A percentile compares a stretch with the other conserved stretches of the same genome.
Conservation (phyloP, 495 filamentous ascomycete species). For the Aspergillus olivimuriae region DNA sequence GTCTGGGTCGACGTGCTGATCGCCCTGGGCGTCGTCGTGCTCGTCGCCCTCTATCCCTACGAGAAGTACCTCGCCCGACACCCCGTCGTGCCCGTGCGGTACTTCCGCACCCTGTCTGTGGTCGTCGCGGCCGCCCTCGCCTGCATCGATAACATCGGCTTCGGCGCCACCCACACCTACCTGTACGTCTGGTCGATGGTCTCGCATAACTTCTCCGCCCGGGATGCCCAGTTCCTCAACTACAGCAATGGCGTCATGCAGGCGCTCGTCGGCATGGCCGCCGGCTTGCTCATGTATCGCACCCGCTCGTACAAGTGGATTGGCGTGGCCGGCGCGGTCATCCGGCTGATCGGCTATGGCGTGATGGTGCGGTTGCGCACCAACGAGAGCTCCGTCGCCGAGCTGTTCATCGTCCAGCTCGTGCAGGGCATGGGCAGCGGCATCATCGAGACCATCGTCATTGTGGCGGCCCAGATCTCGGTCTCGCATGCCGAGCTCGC, state of each 20-base stretch:
- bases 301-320: constrained; percentile 42
- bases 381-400: constrained; percentile 34
- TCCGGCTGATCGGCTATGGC: constrained; percentile 43
- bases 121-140: constrained; percentile 31
- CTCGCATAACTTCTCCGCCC: constrained; percentile 31
- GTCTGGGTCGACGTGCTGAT: constrained; percentile 40
- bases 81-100: constrained; percentile 38
- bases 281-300: constrained; percentile 36
- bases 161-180: constrained; percentile 37
- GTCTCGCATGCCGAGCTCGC: constrained; percentile 41
- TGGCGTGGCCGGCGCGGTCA: constrained; percentile 26
- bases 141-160: constrained; percentile 35
- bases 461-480: constrained; percentile 39
- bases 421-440: constrained; percentile 43
- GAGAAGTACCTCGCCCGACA: constrained; percentile 36
- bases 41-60: constrained; percentile 35
- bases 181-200: constrained; percentile 42
- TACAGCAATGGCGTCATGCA: constrained; percentile 42
- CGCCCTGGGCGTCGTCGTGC: constrained; percentile 26
- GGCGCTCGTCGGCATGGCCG: constrained; percentile 32
- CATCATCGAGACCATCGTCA: constrained; percentile 37
- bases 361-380: constrained; percentile 44
- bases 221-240: constrained; percentile 39
- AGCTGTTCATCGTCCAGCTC: constrained; percentile 42
- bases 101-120: constrained; percentile 37